These are phyloP conservation scores for Lactarius indigo DNA, from an alignment of 768 basidiomycete species.

Conservation along the genomic window DNA sequence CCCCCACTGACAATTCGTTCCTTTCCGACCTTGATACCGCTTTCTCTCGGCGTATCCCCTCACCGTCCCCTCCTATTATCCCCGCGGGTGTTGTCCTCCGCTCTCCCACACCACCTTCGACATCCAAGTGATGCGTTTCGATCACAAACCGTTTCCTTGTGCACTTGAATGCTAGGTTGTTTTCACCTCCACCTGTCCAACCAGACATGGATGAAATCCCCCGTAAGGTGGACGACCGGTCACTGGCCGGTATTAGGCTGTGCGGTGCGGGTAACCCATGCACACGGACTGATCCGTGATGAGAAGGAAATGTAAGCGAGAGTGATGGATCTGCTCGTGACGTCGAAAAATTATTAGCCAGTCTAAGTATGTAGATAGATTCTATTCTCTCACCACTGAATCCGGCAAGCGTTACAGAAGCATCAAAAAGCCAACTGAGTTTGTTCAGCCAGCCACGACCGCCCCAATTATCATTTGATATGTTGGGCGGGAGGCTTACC, in stretches of 20 bases:
- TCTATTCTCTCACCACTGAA: conserved; percentile 62
- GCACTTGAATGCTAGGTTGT: conserved; percentile 93
- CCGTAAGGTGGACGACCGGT: conserved; percentile 78
- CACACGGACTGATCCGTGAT: conserved; percentile 82
- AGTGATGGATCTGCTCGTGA: conserved; percentile 72
- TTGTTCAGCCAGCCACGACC: conserved; percentile 72
- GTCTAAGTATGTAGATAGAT: conserved; percentile 1
- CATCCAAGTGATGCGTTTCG: conserved; percentile 86
- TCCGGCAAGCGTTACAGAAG: conserved; percentile 65
- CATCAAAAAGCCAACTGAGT: conserved; percentile 77
- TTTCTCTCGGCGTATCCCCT: conserved; percentile 12
- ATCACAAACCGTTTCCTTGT: conserved; percentile 83
- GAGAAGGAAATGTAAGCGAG: conserved; percentile 67
- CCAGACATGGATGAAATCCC: conserved; percentile 61
- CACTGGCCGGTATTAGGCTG: conserved; percentile 72
- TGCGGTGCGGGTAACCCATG: conserved; percentile 72
- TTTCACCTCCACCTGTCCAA: conserved; percentile 71
- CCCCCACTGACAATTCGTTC: conserved; percentile 2
- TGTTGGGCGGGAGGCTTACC: conserved; percentile 60
- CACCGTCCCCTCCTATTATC: conserved; percentile 25
- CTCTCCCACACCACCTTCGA: conserved; percentile 82
- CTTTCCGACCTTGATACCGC: conserved; percentile 8
- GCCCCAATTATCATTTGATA: conserved; percentile 56
- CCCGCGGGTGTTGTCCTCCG: conserved; percentile 57
- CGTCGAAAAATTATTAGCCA: conserved; percentile 6